Conservation (phyloP, 208 protist species). For the Endotrypanum monterogeii region DNA sequence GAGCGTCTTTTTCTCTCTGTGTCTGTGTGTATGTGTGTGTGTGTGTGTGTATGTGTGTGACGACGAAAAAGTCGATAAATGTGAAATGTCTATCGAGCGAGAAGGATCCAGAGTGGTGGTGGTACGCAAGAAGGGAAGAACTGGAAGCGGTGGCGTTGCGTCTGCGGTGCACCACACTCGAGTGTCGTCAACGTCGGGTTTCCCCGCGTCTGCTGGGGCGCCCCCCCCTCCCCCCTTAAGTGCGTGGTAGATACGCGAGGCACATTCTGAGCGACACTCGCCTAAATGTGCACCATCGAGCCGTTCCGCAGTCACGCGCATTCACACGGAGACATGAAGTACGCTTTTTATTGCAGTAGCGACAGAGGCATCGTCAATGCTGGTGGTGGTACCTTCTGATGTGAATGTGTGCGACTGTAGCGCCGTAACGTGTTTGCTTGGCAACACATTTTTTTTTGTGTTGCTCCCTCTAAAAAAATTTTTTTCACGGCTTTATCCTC, state of each 20-base stretch:
- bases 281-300: background rate
- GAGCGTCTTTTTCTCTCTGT: too few relatives aligned
- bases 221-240: background rate
- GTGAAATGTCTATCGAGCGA: background rate
- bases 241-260: conserved; percentile 1
- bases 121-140: background rate
- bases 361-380: background rate
- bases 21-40: background rate
- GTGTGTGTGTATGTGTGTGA: background rate
- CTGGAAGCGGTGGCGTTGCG: background rate
- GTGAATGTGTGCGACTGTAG: background rate
- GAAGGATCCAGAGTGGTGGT: background rate
- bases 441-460: background rate
- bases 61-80: background rate
- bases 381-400: background rate
- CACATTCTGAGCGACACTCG: background rate
- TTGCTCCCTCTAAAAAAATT: too few relatives aligned
- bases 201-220: background rate
- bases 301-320: background rate
- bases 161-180: background rate
- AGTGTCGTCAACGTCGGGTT: background rate
- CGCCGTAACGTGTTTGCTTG: background rate
- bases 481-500: background rate
- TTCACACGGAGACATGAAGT: background rate
- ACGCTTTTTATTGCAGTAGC: background rate